A percentile compares a stretch with the other conserved stretches of the same genome.
Evolutionary conservation across 495 filamentous ascomycete species (phyloP).

Genomic region (Xylaria longipes): DNA sequence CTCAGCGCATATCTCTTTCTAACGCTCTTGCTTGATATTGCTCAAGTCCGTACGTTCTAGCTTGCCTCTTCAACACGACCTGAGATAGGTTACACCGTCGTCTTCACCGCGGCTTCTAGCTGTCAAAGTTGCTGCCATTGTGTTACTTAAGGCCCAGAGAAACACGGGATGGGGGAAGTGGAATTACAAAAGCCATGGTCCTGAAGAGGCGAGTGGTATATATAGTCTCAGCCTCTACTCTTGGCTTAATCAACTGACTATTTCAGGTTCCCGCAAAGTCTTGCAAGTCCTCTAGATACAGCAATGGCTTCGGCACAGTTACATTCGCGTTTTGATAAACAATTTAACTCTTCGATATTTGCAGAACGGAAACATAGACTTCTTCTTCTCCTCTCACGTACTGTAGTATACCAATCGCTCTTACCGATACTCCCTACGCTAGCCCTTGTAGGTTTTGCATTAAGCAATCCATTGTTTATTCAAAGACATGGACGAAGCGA

Average conservation of each 20-base stretch:
- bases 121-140: slow-evolving; percentile 56
- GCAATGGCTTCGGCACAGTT: background rate
- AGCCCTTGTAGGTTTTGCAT: slow-evolving; percentile 54
- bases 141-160: slow-evolving; percentile 60
- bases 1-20: slow-evolving; percentile 66
- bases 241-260: background rate
- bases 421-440: slow-evolving; percentile 39
- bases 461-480: slow-evolving; percentile 71
- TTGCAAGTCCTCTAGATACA: background rate
- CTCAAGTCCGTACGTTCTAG: slow-evolving; percentile 61
- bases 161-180: slow-evolving; percentile 53
- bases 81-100: slow-evolving; percentile 39
- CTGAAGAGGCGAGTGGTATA: slow-evolving; percentile 53
- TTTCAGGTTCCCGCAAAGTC: background rate
- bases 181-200: slow-evolving; percentile 52
- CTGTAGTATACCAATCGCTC: slow-evolving; percentile 8
- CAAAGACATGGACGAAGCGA: too few relatives aligned
- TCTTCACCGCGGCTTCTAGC: slow-evolving; percentile 56
- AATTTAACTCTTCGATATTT: background rate
- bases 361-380: background rate
- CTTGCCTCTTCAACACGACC: slow-evolving; percentile 35
- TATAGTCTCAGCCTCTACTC: background rate
- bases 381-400: background rate
- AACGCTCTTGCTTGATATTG: slow-evolving; percentile 64
- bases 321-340: background rate